These are phyloP conservation scores for Boletus eberwhitei DNA, from an alignment of 768 basidiomycete species.

Conservation along the genomic window DNA sequence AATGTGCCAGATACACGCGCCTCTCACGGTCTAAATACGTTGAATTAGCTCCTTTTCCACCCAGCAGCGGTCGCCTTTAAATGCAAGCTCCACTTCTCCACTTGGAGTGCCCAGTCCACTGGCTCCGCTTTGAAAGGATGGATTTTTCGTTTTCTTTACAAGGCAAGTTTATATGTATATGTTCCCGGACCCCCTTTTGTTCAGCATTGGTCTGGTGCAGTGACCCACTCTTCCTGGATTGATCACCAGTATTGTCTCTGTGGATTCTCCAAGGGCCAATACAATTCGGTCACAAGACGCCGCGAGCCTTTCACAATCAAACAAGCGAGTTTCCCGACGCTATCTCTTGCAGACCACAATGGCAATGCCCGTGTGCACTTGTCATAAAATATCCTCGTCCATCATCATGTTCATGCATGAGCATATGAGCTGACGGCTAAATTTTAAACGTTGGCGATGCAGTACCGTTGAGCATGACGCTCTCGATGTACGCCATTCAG, in stretches of 20 bases:
- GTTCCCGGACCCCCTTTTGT: neutral
- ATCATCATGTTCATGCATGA: neutral
- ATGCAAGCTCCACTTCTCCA: neutral
- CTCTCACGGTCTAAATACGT: slow-evolving; percentile 28
- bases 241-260: neutral
- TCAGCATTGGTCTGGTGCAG: neutral
- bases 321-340: neutral
- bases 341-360: neutral
- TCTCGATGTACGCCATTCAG: neutral
- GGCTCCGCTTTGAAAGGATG: neutral
- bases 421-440: neutral
- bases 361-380: neutral
- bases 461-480: too few relatives aligned
- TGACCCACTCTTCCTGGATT: neutral
- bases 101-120: neutral
- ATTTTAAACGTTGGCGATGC: neutral
- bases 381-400: too few relatives aligned
- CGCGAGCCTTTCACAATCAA: neutral
- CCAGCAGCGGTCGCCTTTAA: neutral
- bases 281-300: neutral
- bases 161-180: neutral
- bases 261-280: neutral
- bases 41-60: slow-evolving; percentile 18
- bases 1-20: slow-evolving; percentile 15
- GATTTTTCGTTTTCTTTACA: neutral